Conservation (phyloP, 257 asterid species). For the Paulownia fortunei region DNA sequence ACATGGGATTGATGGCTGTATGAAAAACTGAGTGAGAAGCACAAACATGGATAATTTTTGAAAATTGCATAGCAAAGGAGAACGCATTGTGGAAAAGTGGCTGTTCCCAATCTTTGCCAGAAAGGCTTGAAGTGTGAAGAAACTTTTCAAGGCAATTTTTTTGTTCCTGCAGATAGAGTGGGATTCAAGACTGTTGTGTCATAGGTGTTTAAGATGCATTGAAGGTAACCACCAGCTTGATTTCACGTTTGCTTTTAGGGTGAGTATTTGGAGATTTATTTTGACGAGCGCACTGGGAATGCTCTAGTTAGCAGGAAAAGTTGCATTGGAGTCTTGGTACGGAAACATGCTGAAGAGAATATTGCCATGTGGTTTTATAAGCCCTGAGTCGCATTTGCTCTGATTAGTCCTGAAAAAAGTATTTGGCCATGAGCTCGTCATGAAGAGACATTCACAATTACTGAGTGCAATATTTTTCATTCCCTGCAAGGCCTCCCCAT, state of each 20-base stretch:
- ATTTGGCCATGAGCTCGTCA: neutral
- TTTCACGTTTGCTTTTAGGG: conserved; percentile 20
- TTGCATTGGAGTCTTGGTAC: conserved; percentile 4
- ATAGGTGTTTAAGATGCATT: conserved; percentile 8
- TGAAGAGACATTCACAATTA: neutral
- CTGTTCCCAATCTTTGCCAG: neutral
- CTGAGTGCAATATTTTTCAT: neutral
- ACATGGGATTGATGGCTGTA: neutral
- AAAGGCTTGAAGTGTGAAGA: conserved; percentile 15
- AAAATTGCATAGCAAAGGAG: conserved; percentile 7
- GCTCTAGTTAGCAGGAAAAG: conserved; percentile 15
- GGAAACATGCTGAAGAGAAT: neutral
- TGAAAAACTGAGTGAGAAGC: neutral
- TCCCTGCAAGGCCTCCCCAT: neutral
- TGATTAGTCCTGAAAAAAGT: neutral
- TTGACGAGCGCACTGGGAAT: neutral
- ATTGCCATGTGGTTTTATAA: neutral
- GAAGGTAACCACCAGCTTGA: neutral
- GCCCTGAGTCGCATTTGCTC: neutral
- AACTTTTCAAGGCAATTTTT: neutral
- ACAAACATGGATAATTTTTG: neutral
- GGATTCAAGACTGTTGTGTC: neutral
- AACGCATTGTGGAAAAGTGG: neutral
- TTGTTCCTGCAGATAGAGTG: conserved; percentile 4
- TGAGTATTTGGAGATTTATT: conserved; percentile 3